phyloP scores from a whole-genome alignment of 2,329 filamentous ascomycete genomes.

The Fonsecaea erecta region DNA sequence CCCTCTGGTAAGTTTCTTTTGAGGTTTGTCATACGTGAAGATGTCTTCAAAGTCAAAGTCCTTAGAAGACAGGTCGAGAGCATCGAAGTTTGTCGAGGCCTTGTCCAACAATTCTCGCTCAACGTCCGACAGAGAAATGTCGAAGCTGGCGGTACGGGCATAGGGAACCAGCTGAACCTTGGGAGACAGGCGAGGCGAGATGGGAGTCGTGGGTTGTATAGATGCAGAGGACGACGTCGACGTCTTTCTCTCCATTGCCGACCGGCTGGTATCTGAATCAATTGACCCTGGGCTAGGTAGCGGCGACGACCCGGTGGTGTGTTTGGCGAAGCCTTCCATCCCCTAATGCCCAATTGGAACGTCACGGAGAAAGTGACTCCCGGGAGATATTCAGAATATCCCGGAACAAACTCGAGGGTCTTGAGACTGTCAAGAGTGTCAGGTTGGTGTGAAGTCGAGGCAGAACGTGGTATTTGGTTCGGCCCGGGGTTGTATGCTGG shows the following conservation, averaged over 20 bases:
- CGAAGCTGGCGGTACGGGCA: constrained; percentile 34
- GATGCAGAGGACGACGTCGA: constrained; percentile 12
- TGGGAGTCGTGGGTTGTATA: constrained; percentile 17
- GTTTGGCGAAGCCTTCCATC: constrained; percentile 29
- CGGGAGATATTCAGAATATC: background rate
- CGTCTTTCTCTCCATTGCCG: constrained; percentile 22
- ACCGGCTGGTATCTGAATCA: constrained; percentile 24
- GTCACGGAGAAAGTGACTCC: background rate
- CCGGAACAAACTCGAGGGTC: background rate
- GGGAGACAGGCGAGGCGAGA: constrained; percentile 23
- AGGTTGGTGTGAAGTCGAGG: background rate
- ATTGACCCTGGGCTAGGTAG: constrained; percentile 20
- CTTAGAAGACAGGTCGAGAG: constrained; percentile 36
- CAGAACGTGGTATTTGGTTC: constrained; percentile 2
- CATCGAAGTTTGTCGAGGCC: constrained; percentile 32
- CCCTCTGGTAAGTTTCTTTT: constrained; percentile 31
- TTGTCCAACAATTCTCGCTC: constrained; percentile 34
- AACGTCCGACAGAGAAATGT: constrained; percentile 33
- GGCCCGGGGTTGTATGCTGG: constrained; percentile 2
- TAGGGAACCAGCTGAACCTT: constrained; percentile 37
- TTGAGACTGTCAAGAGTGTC: background rate
- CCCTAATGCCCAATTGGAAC: constrained; percentile 1
- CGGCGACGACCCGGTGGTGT: constrained; percentile 9
- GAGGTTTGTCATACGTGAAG: constrained; percentile 39
- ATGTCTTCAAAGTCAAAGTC: constrained; percentile 40